These are phyloP conservation scores for Pseudogymnoascus sp. DNA, from an alignment of 2,329 filamentous ascomycete species.

Conservation along the genomic window DNA sequence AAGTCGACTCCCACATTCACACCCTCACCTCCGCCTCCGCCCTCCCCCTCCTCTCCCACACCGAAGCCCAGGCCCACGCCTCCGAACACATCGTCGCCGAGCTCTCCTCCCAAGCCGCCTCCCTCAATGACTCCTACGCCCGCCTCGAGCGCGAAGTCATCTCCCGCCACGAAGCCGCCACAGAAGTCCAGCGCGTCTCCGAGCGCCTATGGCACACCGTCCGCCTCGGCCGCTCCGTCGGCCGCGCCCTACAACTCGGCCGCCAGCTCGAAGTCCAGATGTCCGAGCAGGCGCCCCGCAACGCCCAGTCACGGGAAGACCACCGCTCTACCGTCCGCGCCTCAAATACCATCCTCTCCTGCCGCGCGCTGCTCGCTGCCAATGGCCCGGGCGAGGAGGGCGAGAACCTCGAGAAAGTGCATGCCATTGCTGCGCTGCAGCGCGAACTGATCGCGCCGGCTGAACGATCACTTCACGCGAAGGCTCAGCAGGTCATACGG, in stretches of 20 bases:
- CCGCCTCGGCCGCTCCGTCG: slow-evolving; percentile 67
- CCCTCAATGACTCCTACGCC: slow-evolving; percentile 76
- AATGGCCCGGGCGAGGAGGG: slow-evolving; percentile 68
- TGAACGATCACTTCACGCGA: slow-evolving; percentile 65
- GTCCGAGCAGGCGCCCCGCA: slow-evolving; percentile 50
- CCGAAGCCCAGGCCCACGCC: slow-evolving; percentile 64
- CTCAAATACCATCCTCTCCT: slow-evolving; percentile 67
- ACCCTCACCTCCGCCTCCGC: slow-evolving; percentile 78
- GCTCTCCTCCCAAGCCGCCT: slow-evolving; percentile 72
- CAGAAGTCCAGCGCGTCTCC: slow-evolving; percentile 71
- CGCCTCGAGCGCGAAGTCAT: slow-evolving; percentile 82
- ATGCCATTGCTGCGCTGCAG: slow-evolving; percentile 63
- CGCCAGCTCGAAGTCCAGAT: slow-evolving; percentile 84
- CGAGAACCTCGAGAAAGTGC: slow-evolving; percentile 65
- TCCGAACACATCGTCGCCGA: slow-evolving; percentile 66
- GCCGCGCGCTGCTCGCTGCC: slow-evolving; percentile 65
- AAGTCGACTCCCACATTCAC: slow-evolving; percentile 94
- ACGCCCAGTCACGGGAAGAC: slow-evolving; percentile 54
- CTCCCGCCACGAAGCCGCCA: slow-evolving; percentile 76
- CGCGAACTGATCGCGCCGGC: slow-evolving; percentile 62
- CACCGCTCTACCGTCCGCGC: slow-evolving; percentile 76
- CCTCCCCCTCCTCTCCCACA: slow-evolving; percentile 72
- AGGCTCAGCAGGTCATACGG: slow-evolving; percentile 70
- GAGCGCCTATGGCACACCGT: slow-evolving; percentile 75
- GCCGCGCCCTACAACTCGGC: slow-evolving; percentile 71